Conservation (phyloP, 2,329 filamentous ascomycete genomes). For the Emydomyces testavorans region DNA sequence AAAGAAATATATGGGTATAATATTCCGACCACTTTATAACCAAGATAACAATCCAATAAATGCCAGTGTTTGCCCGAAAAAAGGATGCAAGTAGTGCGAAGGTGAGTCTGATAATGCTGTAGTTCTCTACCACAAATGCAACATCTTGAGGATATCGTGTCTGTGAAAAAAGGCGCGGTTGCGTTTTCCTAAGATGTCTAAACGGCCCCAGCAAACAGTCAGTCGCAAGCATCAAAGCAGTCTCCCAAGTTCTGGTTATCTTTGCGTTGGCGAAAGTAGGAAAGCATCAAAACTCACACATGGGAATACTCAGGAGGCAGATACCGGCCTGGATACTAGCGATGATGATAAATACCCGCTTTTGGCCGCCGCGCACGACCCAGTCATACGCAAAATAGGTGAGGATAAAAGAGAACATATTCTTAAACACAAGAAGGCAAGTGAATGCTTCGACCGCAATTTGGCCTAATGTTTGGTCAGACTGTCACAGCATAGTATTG, state of each 20-base stretch:
- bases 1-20: too few species aligned
- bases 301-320: constrained; percentile 62
- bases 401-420: constrained; percentile 77
- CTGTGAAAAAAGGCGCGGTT: constrained; percentile 63
- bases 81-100: too few species aligned
- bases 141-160: constrained; percentile 55
- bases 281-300: constrained; percentile 52
- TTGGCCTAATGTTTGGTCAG: constrained; percentile 44
- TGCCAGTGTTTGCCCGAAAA: too few species aligned
- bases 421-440: constrained; percentile 84
- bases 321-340: constrained; percentile 66
- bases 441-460: constrained; percentile 82
- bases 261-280: background rate
- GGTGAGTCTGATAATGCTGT: background rate
- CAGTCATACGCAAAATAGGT: constrained; percentile 79
- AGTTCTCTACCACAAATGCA: constrained; percentile 15
- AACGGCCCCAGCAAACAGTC: background rate
- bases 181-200: constrained; percentile 68
- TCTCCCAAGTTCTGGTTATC: too few species aligned
- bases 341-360: constrained; percentile 55
- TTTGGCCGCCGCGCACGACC: constrained; percentile 52
- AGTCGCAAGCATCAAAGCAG: background rate
- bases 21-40: too few species aligned
- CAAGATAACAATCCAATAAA: too few species aligned
- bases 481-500: constrained; percentile 1